Evolutionary conservation across 192 early-diverging fungal species (phyloP), one percentile per base, ranked within the genome.

Genomic region (Coemansia sp.): DNA sequence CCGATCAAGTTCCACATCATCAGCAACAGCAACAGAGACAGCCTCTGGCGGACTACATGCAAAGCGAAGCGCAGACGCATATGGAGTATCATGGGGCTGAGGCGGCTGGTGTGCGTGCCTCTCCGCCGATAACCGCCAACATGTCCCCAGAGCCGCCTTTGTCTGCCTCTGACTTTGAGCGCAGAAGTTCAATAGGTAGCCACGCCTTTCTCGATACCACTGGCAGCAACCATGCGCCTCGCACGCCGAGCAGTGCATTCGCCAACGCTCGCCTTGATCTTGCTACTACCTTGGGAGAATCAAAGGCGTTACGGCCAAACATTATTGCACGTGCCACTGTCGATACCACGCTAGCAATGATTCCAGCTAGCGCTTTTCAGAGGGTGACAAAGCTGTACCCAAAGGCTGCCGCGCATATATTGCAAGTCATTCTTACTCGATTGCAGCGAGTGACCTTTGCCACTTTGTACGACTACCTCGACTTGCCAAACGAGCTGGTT

Each of bases 401-500:
- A 21, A 89, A 91, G 56, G 92, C 97, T 0, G 94, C 93, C 0
- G 93, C 97, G 36, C 94, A 96, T 64, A 96, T 99, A 40, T 89
- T 94, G 4, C 97, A 96, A 67, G 95, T 98, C 16, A 96, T 99
- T 64, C 70, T 99, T 68, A 95, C 95, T 2, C 88, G 97, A 36
- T 93, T 99, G 67, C 94, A 98, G 78, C 88, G 97, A 1, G 96
- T 97, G 42, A 98, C 97, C 0, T 89, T 95, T 74, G 84, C 93
- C 70, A 95, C 94, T 4, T 88, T 96, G 61, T 90, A 94, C 71
- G 86, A 90, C 61, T 98, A 97, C 65, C 85, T 97, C 2, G 93
- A 92, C 8, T 72, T 97, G 46, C 91, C 92, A 4, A 88, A 91
- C 56, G 95, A 97, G 65, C 86, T 98, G 2, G 84, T 98, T 50